Base-by-base conservation (phyloP, 2,329 filamentous ascomycete species). In the Leptographium radiaticola region DNA sequence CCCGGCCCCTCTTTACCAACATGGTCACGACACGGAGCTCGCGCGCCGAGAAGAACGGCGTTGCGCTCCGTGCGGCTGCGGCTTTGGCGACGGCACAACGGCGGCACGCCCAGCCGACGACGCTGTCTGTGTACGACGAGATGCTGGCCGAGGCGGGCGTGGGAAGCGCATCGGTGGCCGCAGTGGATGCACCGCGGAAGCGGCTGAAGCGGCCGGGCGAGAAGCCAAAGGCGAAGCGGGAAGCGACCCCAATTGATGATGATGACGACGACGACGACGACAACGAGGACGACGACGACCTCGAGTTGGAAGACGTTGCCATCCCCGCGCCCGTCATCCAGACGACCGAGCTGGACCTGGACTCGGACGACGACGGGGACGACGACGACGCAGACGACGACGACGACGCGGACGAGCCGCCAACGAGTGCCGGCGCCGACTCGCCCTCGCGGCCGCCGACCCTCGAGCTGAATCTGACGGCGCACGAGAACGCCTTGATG, bases 391-490 rank as follows among this genome's bases (percentile, higher is more conserved):
- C 53, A 15, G 53, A 59, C 13, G 56, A 47, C 9, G 55, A 47
- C 9, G 55, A 40, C 2, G 58, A 58, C 42, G 58, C 56, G 6
- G 49, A 54, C 18, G 45, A 36, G 10, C 46, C 49, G 9, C 2
- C 13, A 40, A 49, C 12, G 20, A 33, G 16, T 13, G 25, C 40
- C 25, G 6, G 15, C 11, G 6, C 25, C 15, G n/a, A 12, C 0
- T 10, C 34, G 10, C 43, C 31, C 9, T 40, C 15, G 20, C 40
- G 15, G n/a, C 43, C 52, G 18, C 18, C 66, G 44, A 69, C 70
- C 11, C 62, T 81, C 4, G 74, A 74, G 55, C 71, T 82, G 47
- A 76, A 81, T 58, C 66, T 81, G 1, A 74, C 75, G 2, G 70
- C 70, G 2, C 73, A 76, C 34, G 64, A 69, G 58, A 61, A 66